Evolutionary conservation across 140 eudicot species (phyloP).

Genomic region (Bidens hawaiensis): DNA sequence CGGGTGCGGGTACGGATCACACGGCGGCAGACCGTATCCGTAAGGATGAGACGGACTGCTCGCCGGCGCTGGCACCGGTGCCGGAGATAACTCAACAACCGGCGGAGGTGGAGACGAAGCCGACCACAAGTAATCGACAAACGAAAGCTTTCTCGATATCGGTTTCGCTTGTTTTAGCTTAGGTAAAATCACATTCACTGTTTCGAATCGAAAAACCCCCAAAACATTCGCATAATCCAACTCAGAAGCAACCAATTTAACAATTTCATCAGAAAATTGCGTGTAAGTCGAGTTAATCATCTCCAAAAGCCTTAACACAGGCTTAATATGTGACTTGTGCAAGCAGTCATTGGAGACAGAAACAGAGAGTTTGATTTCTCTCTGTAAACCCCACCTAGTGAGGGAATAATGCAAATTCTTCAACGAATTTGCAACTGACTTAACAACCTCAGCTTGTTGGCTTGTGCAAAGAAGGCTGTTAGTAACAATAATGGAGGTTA

Average conservation of each 20-base stretch:
- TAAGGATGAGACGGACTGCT: conserved; percentile 48
- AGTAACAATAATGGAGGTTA: conserved; percentile 51
- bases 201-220: conserved; percentile 29
- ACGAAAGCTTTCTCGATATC: conserved; percentile 55
- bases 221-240: conserved; percentile 36
- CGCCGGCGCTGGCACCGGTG: conserved; percentile 39
- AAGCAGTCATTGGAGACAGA: conserved; percentile 50
- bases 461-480: conserved; percentile 47
- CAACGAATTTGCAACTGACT: conserved; percentile 36
- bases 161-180: conserved; percentile 29
- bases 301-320: conserved; percentile 45
- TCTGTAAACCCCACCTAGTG: conserved; percentile 81
- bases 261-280: conserved; percentile 22
- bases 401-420: conserved; percentile 64
- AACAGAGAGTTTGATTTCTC: conserved; percentile 62
- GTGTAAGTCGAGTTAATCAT: conserved; percentile 46
- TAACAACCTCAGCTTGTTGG: conserved; percentile 3
- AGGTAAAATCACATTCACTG: conserved; percentile 22
- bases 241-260: conserved; percentile 31
- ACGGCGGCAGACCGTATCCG: conserved; percentile 54
- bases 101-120: conserved; percentile 15
- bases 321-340: conserved; percentile 27
- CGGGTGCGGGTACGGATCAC: conserved; percentile 42
- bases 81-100: conserved; percentile 23
- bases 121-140: conserved; percentile 30